Percentiles rank a stretch among this genome's conserved stretches.
Evolutionary conservation across 768 basidiomycete genomes (phyloP).

Genomic region (Dacryopinax spathularia): DNA sequence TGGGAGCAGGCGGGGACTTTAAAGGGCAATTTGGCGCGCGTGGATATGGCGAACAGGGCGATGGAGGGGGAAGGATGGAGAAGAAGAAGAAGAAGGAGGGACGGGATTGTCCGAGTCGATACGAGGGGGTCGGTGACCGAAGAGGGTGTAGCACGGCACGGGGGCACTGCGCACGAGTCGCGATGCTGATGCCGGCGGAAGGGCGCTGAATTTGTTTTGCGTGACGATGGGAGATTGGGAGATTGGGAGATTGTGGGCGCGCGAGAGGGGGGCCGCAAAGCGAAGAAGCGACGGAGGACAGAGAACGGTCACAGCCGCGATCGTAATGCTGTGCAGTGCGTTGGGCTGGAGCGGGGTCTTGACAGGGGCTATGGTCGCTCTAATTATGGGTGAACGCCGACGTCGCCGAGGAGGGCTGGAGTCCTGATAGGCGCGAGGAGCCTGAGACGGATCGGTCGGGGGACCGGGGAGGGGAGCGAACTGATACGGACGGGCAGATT

Average conservation of each 20-base stretch:
- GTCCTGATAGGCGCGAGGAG: background rate
- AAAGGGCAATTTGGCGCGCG: conserved; percentile 4
- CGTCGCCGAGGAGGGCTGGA: background rate
- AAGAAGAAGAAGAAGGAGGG: no score
- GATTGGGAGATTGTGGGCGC: background rate
- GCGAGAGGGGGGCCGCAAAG: no score
- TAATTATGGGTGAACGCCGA: background rate
- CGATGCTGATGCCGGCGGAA: no score
- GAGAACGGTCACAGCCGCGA: background rate
- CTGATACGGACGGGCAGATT: background rate
- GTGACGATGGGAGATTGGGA: no score
- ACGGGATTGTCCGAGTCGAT: no score
- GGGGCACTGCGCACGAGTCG: no score
- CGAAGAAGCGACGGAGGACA: no score
- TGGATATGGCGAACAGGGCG: background rate
- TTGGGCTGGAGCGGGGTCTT: background rate
- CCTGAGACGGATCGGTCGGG: no score
- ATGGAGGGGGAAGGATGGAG: background rate
- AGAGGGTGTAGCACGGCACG: no score
- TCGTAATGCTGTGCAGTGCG: background rate
- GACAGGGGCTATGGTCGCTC: background rate
- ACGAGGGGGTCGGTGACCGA: no score
- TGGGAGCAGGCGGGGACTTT: background rate
- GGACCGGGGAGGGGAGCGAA: no score
- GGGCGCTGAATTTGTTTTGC: no score